Evolutionary conservation across 148 eudicot species (phyloP).

Genomic region (Salicornia ramosissima): DNA sequence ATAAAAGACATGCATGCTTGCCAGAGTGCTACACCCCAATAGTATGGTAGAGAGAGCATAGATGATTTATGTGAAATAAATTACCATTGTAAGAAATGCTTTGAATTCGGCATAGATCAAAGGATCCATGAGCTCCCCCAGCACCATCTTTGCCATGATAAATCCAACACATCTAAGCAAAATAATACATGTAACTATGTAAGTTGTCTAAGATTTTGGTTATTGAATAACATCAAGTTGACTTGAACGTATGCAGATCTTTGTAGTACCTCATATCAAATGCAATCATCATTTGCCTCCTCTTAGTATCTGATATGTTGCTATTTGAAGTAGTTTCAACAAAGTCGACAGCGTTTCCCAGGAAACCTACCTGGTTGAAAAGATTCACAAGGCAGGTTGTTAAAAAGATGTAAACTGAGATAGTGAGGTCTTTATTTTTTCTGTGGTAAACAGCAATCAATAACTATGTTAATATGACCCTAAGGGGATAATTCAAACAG

Average conservation of each 20-base stretch:
- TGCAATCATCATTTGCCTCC: conserved; percentile 97
- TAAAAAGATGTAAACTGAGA: neutral
- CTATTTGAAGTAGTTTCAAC: conserved; percentile 40
- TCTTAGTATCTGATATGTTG: conserved; percentile 36
- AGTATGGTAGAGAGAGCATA: neutral
- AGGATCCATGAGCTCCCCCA: conserved; percentile 95
- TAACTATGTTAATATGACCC: too few species aligned
- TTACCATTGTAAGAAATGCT: conserved; percentile 81
- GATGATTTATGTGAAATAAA: neutral
- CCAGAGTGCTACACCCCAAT: neutral
- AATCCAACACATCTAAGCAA: conserved; percentile 81
- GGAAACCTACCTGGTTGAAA: conserved; percentile 69
- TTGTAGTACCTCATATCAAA: conserved; percentile 86
- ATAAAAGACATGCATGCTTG: neutral
- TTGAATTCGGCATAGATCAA: conserved; percentile 64
- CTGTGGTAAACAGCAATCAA: neutral
- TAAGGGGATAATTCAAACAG: too few species aligned
- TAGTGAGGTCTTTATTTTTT: neutral
- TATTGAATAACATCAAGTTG: neutral
- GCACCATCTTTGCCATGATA: conserved; percentile 94
- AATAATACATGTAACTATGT: conserved; percentile 6
- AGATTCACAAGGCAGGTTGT: conserved; percentile 9
- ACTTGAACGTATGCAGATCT: neutral
- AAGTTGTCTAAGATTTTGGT: neutral
- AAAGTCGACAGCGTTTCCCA: conserved; percentile 96